These are phyloP conservation scores for Crepidotus sp. DNA, from an alignment of 1,284 basidiomycete genomes.

Conservation along the genomic window DNA sequence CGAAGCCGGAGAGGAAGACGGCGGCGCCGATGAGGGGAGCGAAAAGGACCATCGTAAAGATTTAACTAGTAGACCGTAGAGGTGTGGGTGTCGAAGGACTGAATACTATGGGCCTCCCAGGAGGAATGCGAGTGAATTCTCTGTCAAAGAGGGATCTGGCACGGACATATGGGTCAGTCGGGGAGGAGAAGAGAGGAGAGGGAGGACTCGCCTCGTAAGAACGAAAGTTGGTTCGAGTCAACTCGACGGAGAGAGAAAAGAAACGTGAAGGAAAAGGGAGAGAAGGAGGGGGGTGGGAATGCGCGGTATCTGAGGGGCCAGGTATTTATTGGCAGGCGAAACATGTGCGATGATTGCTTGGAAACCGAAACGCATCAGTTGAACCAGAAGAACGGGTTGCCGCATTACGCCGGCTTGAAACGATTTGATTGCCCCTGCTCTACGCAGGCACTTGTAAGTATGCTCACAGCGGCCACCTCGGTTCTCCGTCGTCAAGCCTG, in stretches of 20 bases:
- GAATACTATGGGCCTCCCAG: slow-evolving; percentile 41
- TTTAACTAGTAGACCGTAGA: slow-evolving; percentile 36
- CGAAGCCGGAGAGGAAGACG: slow-evolving; percentile 43
- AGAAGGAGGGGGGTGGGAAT: slow-evolving; percentile 3
- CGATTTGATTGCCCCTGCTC: not conserved
- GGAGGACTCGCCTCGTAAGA: slow-evolving; percentile 37
- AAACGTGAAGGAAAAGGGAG: slow-evolving; percentile 20
- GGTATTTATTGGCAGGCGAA: slow-evolving; percentile 11
- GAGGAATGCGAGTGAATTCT: slow-evolving; percentile 43
- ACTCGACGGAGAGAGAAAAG: slow-evolving; percentile 47
- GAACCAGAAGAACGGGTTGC: slow-evolving; percentile 4
- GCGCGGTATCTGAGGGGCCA: not conserved
- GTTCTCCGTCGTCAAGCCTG: slow-evolving; percentile 3
- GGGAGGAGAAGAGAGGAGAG: not conserved
- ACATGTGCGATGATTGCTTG: slow-evolving; percentile 14
- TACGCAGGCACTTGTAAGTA: too few relatives aligned
- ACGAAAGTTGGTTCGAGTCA: slow-evolving; percentile 46
- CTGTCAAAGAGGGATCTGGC: slow-evolving; percentile 48
- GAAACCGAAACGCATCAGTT: slow-evolving; percentile 12
- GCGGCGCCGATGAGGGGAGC: slow-evolving; percentile 43
- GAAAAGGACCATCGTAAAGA: slow-evolving; percentile 47
- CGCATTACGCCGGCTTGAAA: slow-evolving; percentile 4
- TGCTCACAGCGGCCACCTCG: not conserved
- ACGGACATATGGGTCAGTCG: not conserved
- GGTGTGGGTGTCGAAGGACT: slow-evolving; percentile 40